Base-by-base conservation (phyloP, 1,139 yeast genomes). In the Blastobotrys indianensis region DNA sequence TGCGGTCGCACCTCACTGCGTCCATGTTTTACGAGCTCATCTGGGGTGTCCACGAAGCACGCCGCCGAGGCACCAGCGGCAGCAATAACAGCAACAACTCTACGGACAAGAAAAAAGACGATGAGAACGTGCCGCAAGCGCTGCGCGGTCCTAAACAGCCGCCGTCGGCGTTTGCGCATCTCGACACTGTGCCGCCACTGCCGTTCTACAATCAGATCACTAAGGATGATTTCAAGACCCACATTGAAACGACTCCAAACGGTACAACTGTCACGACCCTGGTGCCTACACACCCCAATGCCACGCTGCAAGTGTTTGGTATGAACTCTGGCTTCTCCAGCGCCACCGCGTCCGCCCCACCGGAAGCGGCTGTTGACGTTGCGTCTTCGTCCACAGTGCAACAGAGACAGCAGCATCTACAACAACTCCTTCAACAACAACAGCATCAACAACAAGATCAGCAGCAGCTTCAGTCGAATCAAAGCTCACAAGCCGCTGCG, bases 131-230 rank as follows among this genome's bases (percentile, higher is more conserved):
- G 9, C 63, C 59, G 4, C 57, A 55, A 45, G 60, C 55, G 25
- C 49, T 57, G 33, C 60, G 58, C 42, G 65, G 57, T 25, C 48
- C 48, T 12, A 61, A 59, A 17, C 57, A 59, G 28, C 55, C 56
- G 3, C 55, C 57, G 4, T 20, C 25, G 4, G 52, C 50, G 13
- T 47, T 49, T 35, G 46, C 54, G n/a, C 54, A 53, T 36, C 37
- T 49, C 30, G 54, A 51, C 40, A 42, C 56, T 2, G 57, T 64
- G 1, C 74, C 79, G 8, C 96, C 97, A 4, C 69, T 88, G 40
- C 97, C 97, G n/a, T 85, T 88, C 60, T 88, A 87, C 65, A 86
- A 85, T 61, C 95, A 87, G 63, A 88, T 88, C 57, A 84, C 94
- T n/a, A 82, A 81, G 59, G 96, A 88, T 61, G 94, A 86, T 63